Conservation (phyloP, 768 basidiomycete genomes). For the Tylopilus intermedius region DNA sequence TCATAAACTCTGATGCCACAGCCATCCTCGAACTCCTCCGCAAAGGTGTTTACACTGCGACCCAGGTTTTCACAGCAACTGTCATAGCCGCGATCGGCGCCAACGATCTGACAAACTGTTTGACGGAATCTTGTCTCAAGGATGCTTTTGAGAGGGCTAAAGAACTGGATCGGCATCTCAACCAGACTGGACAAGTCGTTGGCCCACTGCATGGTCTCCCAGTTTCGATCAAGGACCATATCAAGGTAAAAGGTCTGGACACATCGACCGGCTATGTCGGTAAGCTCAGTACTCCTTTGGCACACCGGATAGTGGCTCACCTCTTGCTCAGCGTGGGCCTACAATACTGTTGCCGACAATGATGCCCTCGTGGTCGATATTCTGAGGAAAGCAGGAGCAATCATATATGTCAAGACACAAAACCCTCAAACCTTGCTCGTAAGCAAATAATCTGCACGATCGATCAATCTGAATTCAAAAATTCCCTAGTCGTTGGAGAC, state of each 20-base stretch:
- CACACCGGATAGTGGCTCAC: slow-evolving; percentile 4
- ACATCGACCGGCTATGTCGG: slow-evolving; percentile 34
- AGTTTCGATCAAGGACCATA: slow-evolving; percentile 45
- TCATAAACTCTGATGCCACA: slow-evolving; percentile 30
- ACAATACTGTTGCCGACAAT: slow-evolving; percentile 31
- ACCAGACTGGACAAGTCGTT: slow-evolving; percentile 42
- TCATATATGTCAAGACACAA: slow-evolving; percentile 44
- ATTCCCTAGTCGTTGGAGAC: slow-evolving; percentile 44
- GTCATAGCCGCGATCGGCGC: slow-evolving; percentile 26
- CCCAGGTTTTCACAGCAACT: slow-evolving; percentile 25
- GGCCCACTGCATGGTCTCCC: slow-evolving; percentile 45
- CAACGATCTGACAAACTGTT: slow-evolving; percentile 43
- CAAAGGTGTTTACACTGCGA: slow-evolving; percentile 20
- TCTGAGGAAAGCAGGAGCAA: slow-evolving; percentile 41
- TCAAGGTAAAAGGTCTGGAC: slow-evolving; percentile 41
- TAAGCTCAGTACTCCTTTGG: background rate
- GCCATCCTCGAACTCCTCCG: slow-evolving; percentile 20
- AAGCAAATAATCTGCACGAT: slow-evolving; percentile 17
- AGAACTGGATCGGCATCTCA: slow-evolving; percentile 45
- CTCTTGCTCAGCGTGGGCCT: slow-evolving; percentile 35
- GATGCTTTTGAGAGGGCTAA: slow-evolving; percentile 44
- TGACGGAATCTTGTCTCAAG: slow-evolving; percentile 56
- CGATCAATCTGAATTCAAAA: slow-evolving; percentile 5
- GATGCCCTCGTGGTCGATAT: slow-evolving; percentile 44
- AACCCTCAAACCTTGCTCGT: slow-evolving; percentile 47